Conservation (phyloP, 148 eudicot species). For the Rhododendron simsii region DNA sequence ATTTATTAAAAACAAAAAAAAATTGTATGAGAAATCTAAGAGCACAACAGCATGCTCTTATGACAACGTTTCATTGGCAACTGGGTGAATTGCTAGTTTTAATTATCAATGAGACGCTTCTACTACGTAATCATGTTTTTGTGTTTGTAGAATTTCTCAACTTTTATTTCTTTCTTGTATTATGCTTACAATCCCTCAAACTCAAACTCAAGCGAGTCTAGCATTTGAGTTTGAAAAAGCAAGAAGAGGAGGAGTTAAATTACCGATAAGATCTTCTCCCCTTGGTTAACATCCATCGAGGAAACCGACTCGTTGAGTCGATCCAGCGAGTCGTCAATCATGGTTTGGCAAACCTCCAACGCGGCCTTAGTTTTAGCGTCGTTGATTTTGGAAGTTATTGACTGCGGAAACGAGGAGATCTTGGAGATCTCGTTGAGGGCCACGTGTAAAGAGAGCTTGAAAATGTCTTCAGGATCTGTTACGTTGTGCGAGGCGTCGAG, state of each 20-base stretch:
- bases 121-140: too few relatives aligned
- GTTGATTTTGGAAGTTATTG: neutral
- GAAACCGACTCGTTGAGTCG: conserved; percentile 37
- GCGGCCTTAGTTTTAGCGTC: conserved; percentile 20
- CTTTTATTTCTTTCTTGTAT: too few relatives aligned
- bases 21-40: too few relatives aligned
- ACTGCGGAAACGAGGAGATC: conserved; percentile 19
- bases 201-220: too few relatives aligned
- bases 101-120: too few relatives aligned
- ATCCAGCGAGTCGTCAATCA: conserved; percentile 48
- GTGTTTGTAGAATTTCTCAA: too few relatives aligned
- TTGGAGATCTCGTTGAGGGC: conserved; percentile 23
- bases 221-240: neutral
- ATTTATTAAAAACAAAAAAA: too few relatives aligned
- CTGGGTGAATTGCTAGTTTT: too few relatives aligned
- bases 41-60: too few relatives aligned
- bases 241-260: neutral
- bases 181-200: too few relatives aligned
- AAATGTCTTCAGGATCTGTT: conserved; percentile 43
- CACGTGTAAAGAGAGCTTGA: conserved; percentile 41
- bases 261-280: conserved; percentile 15
- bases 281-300: conserved; percentile 4
- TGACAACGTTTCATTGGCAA: too few relatives aligned
- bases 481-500: conserved; percentile 22
- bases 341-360: conserved; percentile 25